Percentiles rank a stretch among this genome's conserved stretches.
Evolutionary conservation across 2,329 filamentous ascomycete genomes (phyloP).

Genomic region (Stagonosporopsis vannaccii): DNA sequence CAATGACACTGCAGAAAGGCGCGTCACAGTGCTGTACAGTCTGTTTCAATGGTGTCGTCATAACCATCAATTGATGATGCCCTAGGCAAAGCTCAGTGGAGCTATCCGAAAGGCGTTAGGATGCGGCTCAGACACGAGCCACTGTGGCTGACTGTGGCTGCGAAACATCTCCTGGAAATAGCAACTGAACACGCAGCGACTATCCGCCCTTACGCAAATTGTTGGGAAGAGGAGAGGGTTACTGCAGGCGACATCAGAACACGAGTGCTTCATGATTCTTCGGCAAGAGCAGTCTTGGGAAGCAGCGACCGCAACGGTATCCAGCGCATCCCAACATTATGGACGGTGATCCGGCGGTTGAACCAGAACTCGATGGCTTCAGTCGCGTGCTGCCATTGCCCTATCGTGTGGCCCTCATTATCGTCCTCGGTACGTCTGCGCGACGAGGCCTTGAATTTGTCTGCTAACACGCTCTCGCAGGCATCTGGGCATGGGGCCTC

Average conservation of each 20-base stretch:
- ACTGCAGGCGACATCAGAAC: neutral
- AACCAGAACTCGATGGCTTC: constrained; percentile 78
- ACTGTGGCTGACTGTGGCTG: constrained; percentile 14
- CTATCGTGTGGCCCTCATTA: constrained; percentile 84
- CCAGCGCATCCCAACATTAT: constrained; percentile 53
- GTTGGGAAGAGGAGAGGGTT: constrained; percentile 3
- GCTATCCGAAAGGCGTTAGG: constrained; percentile 5
- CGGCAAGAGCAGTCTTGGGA: constrained; percentile 29
- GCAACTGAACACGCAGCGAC: constrained; percentile 43
- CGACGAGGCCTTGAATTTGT: no score
- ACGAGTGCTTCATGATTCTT: constrained; percentile 26
- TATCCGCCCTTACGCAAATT: constrained; percentile 27
- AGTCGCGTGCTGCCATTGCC: constrained; percentile 87
- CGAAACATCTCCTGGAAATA: constrained; percentile 24
- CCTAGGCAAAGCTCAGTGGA: constrained; percentile 11
- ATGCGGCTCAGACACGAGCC: constrained; percentile 6
- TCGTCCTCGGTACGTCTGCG: constrained; percentile 74
- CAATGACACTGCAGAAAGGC: constrained; percentile 7
- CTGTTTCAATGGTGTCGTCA: constrained; percentile 17
- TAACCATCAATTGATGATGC: constrained; percentile 4
- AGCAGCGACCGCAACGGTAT: constrained; percentile 29
- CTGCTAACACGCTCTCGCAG: constrained; percentile 54
- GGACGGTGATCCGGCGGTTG: constrained; percentile 77
- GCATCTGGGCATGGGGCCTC: constrained; percentile 92
- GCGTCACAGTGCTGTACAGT: constrained; percentile 13